These are phyloP conservation scores for Phytopythium delawarense DNA, from an alignment of 352 stramenopile genomes.

Conservation along the genomic window DNA sequence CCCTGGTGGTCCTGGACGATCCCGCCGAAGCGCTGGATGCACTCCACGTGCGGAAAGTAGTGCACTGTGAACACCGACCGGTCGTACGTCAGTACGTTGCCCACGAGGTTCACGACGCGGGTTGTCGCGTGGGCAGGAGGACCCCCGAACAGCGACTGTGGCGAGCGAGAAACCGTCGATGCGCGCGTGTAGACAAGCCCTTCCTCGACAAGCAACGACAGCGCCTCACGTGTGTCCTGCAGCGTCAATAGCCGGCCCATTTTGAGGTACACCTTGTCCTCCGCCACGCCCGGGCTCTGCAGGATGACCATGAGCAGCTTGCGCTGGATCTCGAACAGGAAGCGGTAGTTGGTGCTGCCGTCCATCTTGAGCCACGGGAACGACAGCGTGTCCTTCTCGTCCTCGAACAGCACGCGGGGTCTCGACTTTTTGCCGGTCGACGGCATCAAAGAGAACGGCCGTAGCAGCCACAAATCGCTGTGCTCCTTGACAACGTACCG, in stretches of 20 bases:
- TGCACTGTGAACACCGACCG: constrained; percentile 43
- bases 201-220: constrained; percentile 67
- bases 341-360: constrained; percentile 64
- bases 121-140: constrained; percentile 9
- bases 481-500: constrained; percentile 64
- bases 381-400: constrained; percentile 71
- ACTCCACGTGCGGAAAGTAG: constrained; percentile 78
- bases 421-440: constrained; percentile 13
- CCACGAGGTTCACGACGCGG: constrained; percentile 35
- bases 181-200: constrained; percentile 62
- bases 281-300: constrained; percentile 50
- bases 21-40: constrained; percentile 74
- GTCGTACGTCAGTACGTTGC: constrained; percentile 44
- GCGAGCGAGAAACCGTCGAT: constrained; percentile 6
- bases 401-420: constrained; percentile 57
- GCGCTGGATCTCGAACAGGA: constrained; percentile 74
- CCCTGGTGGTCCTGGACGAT: constrained; percentile 74
- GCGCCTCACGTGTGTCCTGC: constrained; percentile 68
- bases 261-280: constrained; percentile 43
- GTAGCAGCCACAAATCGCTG: constrained; percentile 62
- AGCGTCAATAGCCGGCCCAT: constrained; percentile 63
- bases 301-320: constrained; percentile 61
- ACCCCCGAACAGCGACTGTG: constrained; percentile 29
- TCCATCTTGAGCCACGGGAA: constrained; percentile 86
- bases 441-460: constrained; percentile 53